phyloP scores from a whole-genome alignment of 306 rosid genomes.

The Pyrus bretschneideri region DNA sequence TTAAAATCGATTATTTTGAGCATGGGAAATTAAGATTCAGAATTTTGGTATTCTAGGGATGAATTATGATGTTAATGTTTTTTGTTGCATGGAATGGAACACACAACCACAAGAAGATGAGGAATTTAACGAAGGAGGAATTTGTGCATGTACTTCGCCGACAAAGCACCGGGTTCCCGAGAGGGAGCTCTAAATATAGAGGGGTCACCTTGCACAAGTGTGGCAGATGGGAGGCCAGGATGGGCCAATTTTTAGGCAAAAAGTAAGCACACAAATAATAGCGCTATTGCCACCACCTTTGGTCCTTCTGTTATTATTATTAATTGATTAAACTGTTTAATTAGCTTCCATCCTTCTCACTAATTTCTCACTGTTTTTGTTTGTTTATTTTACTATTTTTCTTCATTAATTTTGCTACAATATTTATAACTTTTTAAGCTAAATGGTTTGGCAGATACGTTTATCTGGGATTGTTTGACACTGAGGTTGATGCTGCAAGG shows the following conservation, averaged over 20 bases:
- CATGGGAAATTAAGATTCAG: not conserved
- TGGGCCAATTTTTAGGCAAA: slow-evolving; percentile 98
- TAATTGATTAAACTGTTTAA: not conserved
- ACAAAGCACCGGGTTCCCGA: slow-evolving; percentile 97
- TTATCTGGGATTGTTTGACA: slow-evolving; percentile 87
- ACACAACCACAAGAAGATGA: slow-evolving; percentile 53
- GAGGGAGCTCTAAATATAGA: slow-evolving; percentile 99
- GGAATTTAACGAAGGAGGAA: slow-evolving; percentile 87
- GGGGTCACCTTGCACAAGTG: slow-evolving; percentile 98
- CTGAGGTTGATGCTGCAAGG: slow-evolving; percentile 98
- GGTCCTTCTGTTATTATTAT: not conserved
- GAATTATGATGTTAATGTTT: not conserved
- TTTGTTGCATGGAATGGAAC: not conserved
- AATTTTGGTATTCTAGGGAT: not conserved
- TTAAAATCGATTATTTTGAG: no score
- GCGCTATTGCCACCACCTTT: not conserved
- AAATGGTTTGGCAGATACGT: slow-evolving; percentile 60
- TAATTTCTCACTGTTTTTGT: not conserved
- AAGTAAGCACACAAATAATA: slow-evolving; percentile 39
- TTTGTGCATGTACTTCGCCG: slow-evolving; percentile 99
- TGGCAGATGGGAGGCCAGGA: slow-evolving; percentile 99
- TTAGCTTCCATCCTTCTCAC: not conserved
- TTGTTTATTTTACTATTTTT: not conserved
- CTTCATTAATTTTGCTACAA: not conserved
- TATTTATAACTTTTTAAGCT: not conserved